Evolutionary conservation across 148 eudicot species (phyloP).

Genomic region (Spergularia marina): DNA sequence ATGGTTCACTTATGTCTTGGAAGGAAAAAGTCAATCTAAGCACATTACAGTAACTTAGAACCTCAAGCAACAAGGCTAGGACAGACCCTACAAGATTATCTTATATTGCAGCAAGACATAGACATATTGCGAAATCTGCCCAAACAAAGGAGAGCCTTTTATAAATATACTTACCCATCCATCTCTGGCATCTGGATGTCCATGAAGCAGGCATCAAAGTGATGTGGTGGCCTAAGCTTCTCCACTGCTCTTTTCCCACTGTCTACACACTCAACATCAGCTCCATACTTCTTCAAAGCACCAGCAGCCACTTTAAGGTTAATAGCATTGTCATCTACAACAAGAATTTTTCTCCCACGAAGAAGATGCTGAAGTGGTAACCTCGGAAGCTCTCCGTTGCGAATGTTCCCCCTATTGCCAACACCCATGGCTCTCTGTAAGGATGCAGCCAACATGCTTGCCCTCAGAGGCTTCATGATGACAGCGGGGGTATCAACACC

Average conservation of each 20-base stretch:
- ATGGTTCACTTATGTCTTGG: background rate
- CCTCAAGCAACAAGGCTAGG: background rate
- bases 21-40: background rate
- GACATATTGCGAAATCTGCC: background rate
- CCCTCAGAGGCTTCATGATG: constrained; percentile 78
- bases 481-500: constrained; percentile 44
- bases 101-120: background rate
- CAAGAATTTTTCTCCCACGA: constrained; percentile 72
- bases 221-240: constrained; percentile 68
- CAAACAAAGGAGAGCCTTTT: background rate
- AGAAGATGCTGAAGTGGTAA: constrained; percentile 59
- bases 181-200: constrained; percentile 99
- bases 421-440: constrained; percentile 78
- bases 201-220: constrained; percentile 91
- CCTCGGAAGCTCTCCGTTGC: constrained; percentile 45
- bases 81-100: background rate
- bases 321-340: constrained; percentile 83
- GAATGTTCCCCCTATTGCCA: constrained; percentile 50
- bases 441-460: constrained; percentile 82
- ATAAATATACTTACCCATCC: constrained; percentile 69
- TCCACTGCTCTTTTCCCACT: constrained; percentile 71
- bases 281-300: constrained; percentile 88
- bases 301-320: constrained; percentile 91
- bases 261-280: constrained; percentile 82
- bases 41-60: background rate